A percentile compares a stretch with the other conserved stretches of the same genome.
Evolutionary conservation across 1,284 basidiomycete genomes (phyloP).

Genomic region (Sparassis latifolia): DNA sequence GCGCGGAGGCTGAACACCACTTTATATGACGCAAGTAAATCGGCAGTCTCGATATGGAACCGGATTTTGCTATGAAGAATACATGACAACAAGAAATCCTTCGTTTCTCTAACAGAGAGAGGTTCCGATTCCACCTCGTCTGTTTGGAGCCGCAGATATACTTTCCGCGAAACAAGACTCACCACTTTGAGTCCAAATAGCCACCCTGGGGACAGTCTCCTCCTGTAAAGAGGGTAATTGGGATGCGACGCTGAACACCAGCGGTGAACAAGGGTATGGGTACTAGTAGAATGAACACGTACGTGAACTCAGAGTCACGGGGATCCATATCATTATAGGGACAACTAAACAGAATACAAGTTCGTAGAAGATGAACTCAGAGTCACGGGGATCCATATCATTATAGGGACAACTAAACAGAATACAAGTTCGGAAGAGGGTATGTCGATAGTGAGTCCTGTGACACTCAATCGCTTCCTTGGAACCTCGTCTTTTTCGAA

Average conservation of each 20-base stretch:
- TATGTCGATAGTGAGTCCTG: conserved; percentile 41
- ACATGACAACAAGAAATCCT: too few relatives aligned
- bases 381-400: conserved; percentile 81
- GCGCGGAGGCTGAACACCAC: background rate
- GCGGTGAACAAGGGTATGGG: background rate
- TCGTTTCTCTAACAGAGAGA: too few relatives aligned
- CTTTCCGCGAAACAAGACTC: conserved; percentile 24
- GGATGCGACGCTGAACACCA: conserved; percentile 52
- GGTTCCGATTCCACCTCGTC: too few relatives aligned
- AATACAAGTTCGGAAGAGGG: conserved; percentile 53
- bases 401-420: conserved; percentile 60
- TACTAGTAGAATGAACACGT: conserved; percentile 25
- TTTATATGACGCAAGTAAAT: too few relatives aligned
- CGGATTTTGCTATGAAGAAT: too few relatives aligned
- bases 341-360: conserved; percentile 57
- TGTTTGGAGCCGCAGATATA: too few relatives aligned
- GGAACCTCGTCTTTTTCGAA: conserved; percentile 17
- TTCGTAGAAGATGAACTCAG: conserved; percentile 81
- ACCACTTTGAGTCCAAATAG: conserved; percentile 61
- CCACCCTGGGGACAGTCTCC: conserved; percentile 64
- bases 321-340: conserved; percentile 78
- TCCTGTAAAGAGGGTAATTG: conserved; percentile 64
- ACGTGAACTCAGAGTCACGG: conserved; percentile 74
- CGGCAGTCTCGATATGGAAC: too few relatives aligned
- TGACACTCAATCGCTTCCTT: conserved; percentile 26